Percentiles rank a stretch among this genome's conserved stretches.
These are phyloP conservation scores for Aureobasidium musti DNA, from an alignment of 2,329 filamentous ascomycete genomes.

Conservation along the genomic window DNA sequence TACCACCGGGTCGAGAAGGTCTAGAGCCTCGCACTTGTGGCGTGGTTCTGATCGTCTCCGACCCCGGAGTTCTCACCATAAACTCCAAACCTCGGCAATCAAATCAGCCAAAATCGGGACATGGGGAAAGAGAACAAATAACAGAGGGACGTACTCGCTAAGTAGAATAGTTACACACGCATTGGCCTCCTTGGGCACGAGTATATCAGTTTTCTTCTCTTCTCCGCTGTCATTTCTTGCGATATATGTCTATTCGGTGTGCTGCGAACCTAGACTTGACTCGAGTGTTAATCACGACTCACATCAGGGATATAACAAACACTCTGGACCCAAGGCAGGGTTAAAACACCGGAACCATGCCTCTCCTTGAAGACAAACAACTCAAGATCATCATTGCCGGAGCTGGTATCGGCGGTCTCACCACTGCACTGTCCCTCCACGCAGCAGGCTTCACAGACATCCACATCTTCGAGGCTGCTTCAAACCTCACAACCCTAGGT, in stretches of 20 bases:
- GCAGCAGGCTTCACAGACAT: constrained; percentile 54
- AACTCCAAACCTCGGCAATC: constrained; percentile 22
- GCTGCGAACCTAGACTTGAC: not conserved
- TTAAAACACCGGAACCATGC: constrained; percentile 6
- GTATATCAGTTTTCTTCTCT: not conserved
- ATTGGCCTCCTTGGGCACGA: not conserved
- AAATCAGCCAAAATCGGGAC: constrained; percentile 20
- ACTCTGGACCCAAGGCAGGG: not conserved
- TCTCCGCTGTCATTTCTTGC: not conserved
- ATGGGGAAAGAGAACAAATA: not conserved
- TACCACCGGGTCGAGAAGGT: not conserved
- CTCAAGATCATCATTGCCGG: constrained; percentile 50
- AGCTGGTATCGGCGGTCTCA: constrained; percentile 55
- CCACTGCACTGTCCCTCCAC: constrained; percentile 58
- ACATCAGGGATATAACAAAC: not conserved
- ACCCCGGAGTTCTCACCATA: constrained; percentile 17
- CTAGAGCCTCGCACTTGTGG: not conserved
- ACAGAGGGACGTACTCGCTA: not conserved
- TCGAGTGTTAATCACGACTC: not conserved
- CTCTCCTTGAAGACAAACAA: constrained; percentile 25
- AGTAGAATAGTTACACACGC: not conserved
- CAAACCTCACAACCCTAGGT: constrained; percentile 48
- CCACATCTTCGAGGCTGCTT: constrained; percentile 48
- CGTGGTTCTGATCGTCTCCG: constrained; percentile 3
- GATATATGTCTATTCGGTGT: not conserved